A percentile compares a stretch with the other conserved stretches of the same genome.
Evolutionary conservation across 2,329 filamentous ascomycete genomes (phyloP).

Genomic region (Ceratocystis lukuohia): DNA sequence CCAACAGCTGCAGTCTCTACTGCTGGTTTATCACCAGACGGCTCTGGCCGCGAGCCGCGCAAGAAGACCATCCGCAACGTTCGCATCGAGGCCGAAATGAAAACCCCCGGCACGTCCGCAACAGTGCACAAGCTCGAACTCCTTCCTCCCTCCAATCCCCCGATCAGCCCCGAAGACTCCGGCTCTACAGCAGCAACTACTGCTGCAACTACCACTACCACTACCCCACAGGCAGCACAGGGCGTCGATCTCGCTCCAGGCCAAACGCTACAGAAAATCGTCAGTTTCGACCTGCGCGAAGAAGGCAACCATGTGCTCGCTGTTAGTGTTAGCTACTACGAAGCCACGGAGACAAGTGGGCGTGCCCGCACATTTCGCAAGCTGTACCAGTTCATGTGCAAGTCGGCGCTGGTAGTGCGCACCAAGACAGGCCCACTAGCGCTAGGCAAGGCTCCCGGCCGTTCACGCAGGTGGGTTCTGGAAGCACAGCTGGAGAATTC

Average conservation of each 20-base stretch:
- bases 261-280: conserved; percentile 63
- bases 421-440: conserved; percentile 66
- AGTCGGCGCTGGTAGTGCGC: conserved; percentile 75
- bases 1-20: conserved; percentile 10
- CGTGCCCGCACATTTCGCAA: conserved; percentile 81
- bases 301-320: conserved; percentile 88
- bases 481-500: conserved; percentile 96
- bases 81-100: conserved; percentile 82
- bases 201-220: conserved; percentile 26
- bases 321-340: conserved; percentile 88
- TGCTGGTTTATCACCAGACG: conserved; percentile 16
- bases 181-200: conserved; percentile 23
- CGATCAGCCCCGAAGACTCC: conserved; percentile 15
- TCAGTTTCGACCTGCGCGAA: conserved; percentile 80
- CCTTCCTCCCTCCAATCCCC: conserved; percentile 26
- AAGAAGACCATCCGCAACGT: conserved; percentile 55
- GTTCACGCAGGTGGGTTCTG: conserved; percentile 50
- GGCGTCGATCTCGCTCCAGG: conserved; percentile 44
- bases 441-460: conserved; percentile 21
- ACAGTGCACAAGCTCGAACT: conserved; percentile 53
- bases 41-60: conserved; percentile 19
- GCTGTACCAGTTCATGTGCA: conserved; percentile 91
- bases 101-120: conserved; percentile 54
- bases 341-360: conserved; percentile 57
- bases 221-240: conserved; percentile 34